A percentile compares a stretch with the other conserved stretches of the same genome.
phyloP scores from a whole-genome alignment of 371 early-diverging fungal genomes.

The Mortierella sp. region DNA sequence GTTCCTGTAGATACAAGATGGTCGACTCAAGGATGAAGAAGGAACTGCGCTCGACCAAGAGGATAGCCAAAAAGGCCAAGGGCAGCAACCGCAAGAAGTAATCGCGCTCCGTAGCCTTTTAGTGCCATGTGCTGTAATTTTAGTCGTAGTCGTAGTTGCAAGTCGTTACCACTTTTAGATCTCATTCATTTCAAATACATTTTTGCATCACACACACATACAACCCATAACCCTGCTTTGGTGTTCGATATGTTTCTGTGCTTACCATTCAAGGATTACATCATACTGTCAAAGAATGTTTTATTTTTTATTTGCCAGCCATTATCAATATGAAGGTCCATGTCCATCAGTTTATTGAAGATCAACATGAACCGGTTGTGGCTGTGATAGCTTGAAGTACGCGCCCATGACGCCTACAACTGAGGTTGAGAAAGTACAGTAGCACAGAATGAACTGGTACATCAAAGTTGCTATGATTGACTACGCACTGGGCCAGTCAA shows the following conservation, averaged over 20 bases:
- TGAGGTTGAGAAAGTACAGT: no score
- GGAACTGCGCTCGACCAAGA: conserved; percentile 88
- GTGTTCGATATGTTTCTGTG: no score
- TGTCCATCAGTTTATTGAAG: no score
- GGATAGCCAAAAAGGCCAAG: conserved; percentile 74
- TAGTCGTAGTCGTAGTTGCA: not conserved
- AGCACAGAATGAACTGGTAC: no score
- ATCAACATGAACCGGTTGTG: no score
- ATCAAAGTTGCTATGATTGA: no score
- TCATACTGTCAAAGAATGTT: not conserved
- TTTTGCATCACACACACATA: conserved; percentile 3
- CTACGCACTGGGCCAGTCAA: not conserved
- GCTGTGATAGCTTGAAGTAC: no score
- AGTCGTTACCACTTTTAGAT: conserved; percentile 3
- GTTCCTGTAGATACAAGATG: conserved; percentile 73
- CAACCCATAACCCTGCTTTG: no score
- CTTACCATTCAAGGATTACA: not conserved
- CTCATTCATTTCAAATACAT: conserved; percentile 5
- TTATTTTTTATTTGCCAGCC: no score
- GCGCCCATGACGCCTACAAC: no score
- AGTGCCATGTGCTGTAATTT: not conserved
- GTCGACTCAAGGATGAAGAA: conserved; percentile 96
- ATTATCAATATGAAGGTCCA: no score
- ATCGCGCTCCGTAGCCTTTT: not conserved
- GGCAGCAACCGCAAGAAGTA: conserved; percentile 57